Evolutionary conservation across 2,329 filamentous ascomycete species (phyloP), one percentile per base, ranked within the genome.

Genomic region (Botrytis cinerea): DNA sequence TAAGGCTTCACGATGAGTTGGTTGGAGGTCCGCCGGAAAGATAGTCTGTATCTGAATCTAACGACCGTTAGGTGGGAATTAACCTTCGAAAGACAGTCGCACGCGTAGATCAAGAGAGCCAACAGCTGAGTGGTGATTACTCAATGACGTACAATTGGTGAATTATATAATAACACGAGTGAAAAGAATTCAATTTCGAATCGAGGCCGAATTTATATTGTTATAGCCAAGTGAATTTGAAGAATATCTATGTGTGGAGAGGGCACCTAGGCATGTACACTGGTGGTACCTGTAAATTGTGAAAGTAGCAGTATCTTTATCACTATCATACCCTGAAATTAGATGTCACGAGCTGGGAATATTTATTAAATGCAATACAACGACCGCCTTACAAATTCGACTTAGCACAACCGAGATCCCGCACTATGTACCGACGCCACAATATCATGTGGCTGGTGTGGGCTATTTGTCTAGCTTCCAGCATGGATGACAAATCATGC

Each of bases 51-150:
- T 28, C 7, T 57, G 51, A 54, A 57, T 57, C n/a, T 64, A 45
- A 64, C 8, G 60, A 45, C n/a, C 35, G 35, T 71, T 63, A 71
- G 69, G 69, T 46, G 61, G 25, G 48, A 71, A 71, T 71, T 63
- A 16, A 71, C 38, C 45, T 63, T 63, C 43, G 38, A 70, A 40
- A 57, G 28, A 22, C 25, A 28, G 32, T 38, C 38, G 16, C 20
- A 62, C 28, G 43, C 69, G 69, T 59, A 62, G 22, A 40, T 51
- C 32, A 63, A 43, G 20, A n/a, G 43, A 45, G 8, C 43, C 35
- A 71, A 71, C 60, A 35, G 43, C 25, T 38, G 20, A 28, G 16
- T 10, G 40, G 43, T 10, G 59, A 35, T 43, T 54, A 57, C 20
- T 40, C 40, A 62, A 71, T 57, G 35, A 71, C 60, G 35, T 57